Evolutionary conservation across 2,329 filamentous ascomycete species (phyloP), one percentile per base, ranked within the genome.

Genomic region (Knufia fluminis): DNA sequence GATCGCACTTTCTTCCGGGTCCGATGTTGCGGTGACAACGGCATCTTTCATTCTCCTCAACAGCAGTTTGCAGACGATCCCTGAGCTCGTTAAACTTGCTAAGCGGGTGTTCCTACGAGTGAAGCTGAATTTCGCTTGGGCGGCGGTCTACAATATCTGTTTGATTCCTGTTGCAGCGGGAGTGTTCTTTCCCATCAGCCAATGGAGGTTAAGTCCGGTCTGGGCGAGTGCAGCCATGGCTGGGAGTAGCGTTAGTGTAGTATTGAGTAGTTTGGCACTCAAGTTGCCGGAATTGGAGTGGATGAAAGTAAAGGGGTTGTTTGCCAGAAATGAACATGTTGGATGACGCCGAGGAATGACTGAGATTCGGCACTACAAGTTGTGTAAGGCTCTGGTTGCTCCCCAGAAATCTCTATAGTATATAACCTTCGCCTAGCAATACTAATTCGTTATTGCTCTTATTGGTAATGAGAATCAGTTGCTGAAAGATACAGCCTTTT

Each of bases 201-300:
- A 20, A 42, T 73, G 70, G 68, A 62, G 70, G 32, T 52, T 75
- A 7, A 70, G 69, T 54, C 73, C 73, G 1, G 72, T 74, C 4
- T 96, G 90, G 90, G 91, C 90, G 4, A 84, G 82, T 57, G 67
- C 95, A 63, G 90, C 90, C 1, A 97, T 96, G 91, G 91, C 91
- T 20, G 67, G 90, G 65, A 95, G 89, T 66, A 91, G 85, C 65
- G 82, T 96, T 57, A 92, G 86, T 61, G 90, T 97, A 39, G 85
- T 96, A 45, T 69, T 79, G 62, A 94, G 88, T 64, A 92, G 85
- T 69, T 68, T 95, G 61, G 73, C 81, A 45, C 66, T 96, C 69
- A 78, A 83, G 62, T 54, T 59, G 46, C 56, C 54, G 3, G 53
- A 55, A 48, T 10, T 57, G 12, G 36, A 32, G 32, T 10, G 35